Evolutionary conservation across 192 early-diverging fungal genomes (phyloP), one percentile per base, ranked within the genome.

Genomic region (Chytriomyces confervae): DNA sequence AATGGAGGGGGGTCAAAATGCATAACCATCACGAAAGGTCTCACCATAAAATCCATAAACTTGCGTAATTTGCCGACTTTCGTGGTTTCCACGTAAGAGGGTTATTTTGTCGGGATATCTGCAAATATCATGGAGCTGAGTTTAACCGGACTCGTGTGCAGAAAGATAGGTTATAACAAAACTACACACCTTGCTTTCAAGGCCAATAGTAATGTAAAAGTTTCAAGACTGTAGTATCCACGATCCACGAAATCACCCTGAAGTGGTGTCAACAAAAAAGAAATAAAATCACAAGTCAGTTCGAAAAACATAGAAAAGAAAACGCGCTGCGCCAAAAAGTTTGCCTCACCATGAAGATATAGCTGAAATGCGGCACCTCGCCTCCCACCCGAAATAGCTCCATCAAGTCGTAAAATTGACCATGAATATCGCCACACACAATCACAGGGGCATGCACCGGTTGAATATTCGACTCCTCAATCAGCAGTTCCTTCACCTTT

Each of bases 381-480:
- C 97, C 97, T 68, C 96, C 96, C 11, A 99, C 96, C 43, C 91
- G 86, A 82, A 99, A 99, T 45, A 99, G 89, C 80, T 98, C 97
- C 50, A 98, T 84, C 57, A 99, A 84, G 80, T 99, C 97, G 80
- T 93, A 95, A 77, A 98, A 99, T 81, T 99, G 97, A 45, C 97
- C 97, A 83, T 98, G 97, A 70, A 98, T 95, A 81, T 98, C 97
- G 71, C 97, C 97, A 67, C 88, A 89, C 13, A 89, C 79, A 24
- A 96, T 99, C 44, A 99, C 96, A n/a, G 97, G 97, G 72, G 95
- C 91, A 68, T 91, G 88, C n/a, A 99, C 96, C 29, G 96, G 96
- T 82, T 98, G 96, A 61, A 99, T 96, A 83, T 99, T 99, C 36
- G 95, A 96, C 83, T 99, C 97, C 81, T 99, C 97, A 91, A 99